Conservation (phyloP, 164 flowering plant genomes). For the Euptelea pleiosperma region DNA sequence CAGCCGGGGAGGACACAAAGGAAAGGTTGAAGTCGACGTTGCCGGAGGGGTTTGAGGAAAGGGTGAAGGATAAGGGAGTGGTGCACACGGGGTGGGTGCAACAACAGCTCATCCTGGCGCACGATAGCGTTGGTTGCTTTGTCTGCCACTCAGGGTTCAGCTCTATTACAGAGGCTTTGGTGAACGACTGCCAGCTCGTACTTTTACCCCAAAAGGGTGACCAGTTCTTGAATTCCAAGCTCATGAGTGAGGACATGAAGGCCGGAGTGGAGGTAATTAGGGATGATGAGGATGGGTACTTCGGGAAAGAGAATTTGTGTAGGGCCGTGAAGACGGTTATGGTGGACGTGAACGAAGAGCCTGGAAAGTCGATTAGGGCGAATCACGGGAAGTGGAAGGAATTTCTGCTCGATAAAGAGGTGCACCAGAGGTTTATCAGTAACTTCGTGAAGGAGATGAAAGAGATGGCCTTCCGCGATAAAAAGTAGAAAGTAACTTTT, state of each 20-base stretch:
- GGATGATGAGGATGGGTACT: conserved; percentile 11
- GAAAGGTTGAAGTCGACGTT: background rate
- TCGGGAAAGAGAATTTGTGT: conserved; percentile 12
- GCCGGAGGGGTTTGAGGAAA: conserved; percentile 17
- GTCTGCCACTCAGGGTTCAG: conserved; percentile 13
- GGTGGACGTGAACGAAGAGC: conserved; percentile 10
- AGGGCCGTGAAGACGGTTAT: conserved; percentile 7
- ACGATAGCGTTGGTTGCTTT: conserved; percentile 13
- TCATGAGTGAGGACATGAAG: conserved; percentile 5
- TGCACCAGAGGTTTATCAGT: background rate
- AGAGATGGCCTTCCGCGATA: no score
- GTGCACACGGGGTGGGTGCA: conserved; percentile 25
- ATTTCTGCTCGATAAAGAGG: conserved; percentile 10
- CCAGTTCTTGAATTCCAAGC: conserved; percentile 11
- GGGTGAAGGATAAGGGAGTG: conserved; percentile 18
- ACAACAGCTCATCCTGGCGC: conserved; percentile 11
- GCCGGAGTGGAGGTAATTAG: conserved; percentile 11
- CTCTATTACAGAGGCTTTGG: conserved; percentile 11
- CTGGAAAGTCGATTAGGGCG: conserved; percentile 1
- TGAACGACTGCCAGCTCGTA: conserved; percentile 12
- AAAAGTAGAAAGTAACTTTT: no score
- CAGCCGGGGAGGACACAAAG: background rate
- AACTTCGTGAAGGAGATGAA: conserved; percentile 11
- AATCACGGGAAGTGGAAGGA: conserved; percentile 12
- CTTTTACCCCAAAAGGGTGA: conserved; percentile 13